Evolutionary conservation across 805 yeast species (phyloP).

Genomic region (Ogataea glucozyma): DNA sequence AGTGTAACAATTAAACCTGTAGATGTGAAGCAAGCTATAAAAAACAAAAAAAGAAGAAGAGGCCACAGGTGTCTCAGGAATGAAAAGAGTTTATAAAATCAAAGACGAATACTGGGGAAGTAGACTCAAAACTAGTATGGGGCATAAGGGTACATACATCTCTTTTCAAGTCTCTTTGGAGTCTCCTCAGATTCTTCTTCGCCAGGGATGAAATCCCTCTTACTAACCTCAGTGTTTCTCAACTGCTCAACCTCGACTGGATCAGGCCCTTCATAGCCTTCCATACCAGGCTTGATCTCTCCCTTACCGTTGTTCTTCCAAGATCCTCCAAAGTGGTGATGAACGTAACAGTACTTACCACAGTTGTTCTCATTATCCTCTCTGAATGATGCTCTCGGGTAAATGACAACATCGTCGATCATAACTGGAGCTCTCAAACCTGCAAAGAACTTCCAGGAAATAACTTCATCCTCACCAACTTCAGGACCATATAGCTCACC

Average conservation of each 20-base stretch:
- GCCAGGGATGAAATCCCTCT: constrained; percentile 20
- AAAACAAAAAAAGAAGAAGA: constrained; percentile 1
- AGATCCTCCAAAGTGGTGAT: constrained; percentile 39
- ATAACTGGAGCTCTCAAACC: constrained; percentile 37
- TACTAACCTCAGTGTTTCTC: constrained; percentile 15
- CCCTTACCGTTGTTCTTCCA: constrained; percentile 39
- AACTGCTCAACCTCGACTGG: constrained; percentile 23
- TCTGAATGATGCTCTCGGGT: constrained; percentile 37
- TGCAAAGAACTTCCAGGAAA: constrained; percentile 37
- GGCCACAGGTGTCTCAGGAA: constrained; percentile 2
- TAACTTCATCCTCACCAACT: constrained; percentile 26
- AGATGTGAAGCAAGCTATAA: neutral
- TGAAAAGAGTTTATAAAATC: constrained; percentile 1
- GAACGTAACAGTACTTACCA: constrained; percentile 37
- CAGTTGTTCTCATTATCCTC: constrained; percentile 37
- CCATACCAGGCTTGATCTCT: constrained; percentile 37
- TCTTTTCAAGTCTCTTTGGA: constrained; percentile 21
- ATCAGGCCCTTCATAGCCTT: constrained; percentile 27
- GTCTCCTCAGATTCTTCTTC: constrained; percentile 10
- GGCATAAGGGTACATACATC: constrained; percentile 26
- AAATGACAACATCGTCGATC: constrained; percentile 37
- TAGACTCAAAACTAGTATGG: constrained; percentile 17
- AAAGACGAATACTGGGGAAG: neutral
- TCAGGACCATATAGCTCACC: constrained; percentile 37
- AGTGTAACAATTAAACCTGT: neutral